These are phyloP conservation scores for Sisymbrium irio DNA, from an alignment of 345 rosid genomes.

Conservation along the genomic window DNA sequence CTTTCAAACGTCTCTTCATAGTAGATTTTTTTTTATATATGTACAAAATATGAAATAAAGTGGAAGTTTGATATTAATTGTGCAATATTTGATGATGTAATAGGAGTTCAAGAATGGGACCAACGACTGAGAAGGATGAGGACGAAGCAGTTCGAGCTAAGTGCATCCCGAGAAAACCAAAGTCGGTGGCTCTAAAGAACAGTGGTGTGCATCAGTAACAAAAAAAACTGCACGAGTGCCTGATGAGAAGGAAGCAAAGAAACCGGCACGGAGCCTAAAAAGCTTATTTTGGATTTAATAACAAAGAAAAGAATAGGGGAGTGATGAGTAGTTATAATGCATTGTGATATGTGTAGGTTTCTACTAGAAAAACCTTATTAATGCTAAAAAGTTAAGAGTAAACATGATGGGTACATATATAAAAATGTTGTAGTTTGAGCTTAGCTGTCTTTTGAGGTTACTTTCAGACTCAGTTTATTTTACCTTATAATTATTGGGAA, in stretches of 20 bases:
- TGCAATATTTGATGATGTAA: neutral
- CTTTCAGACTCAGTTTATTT: neutral
- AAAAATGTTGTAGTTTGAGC: constrained; percentile 20
- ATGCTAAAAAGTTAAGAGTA: neutral
- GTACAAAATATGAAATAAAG: neutral
- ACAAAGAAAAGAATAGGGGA: constrained; percentile 21
- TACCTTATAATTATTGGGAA: neutral
- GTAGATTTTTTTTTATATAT: neutral
- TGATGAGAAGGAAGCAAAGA: constrained; percentile 16
- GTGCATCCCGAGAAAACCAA: constrained; percentile 52
- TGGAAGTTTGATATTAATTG: neutral
- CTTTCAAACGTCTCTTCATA: constrained; percentile 12
- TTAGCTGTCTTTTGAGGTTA: constrained; percentile 16
- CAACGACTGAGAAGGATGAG: constrained; percentile 36
- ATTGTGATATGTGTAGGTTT: constrained; percentile 28
- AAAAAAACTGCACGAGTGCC: constrained; percentile 19
- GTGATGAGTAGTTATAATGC: constrained; percentile 21
- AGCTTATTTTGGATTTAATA: constrained; percentile 13
- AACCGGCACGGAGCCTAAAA: constrained; percentile 17
- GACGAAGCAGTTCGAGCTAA: constrained; percentile 38
- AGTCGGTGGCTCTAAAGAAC: constrained; percentile 36
- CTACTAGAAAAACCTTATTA: neutral
- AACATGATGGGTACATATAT: constrained; percentile 28
- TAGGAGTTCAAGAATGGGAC: constrained; percentile 47
- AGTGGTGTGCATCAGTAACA: constrained; percentile 18